These are phyloP conservation scores for Peronosclerospora sorghi DNA, from an alignment of 352 stramenopile species.

Conservation along the genomic window DNA sequence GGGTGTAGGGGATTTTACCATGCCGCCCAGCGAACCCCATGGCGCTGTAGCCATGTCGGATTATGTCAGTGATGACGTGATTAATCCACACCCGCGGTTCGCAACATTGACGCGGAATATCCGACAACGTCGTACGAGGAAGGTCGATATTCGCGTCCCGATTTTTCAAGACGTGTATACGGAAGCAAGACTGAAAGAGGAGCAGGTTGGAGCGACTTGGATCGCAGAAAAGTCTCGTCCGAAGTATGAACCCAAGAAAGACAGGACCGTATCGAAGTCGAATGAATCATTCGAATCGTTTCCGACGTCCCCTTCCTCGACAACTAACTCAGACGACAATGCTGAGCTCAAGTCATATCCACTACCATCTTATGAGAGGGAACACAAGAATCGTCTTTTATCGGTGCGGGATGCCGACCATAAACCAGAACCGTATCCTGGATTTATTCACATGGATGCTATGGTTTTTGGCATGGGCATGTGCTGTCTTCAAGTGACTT, in stretches of 20 bases:
- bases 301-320: slow-evolving; percentile 26
- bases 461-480: slow-evolving; percentile 99
- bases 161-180: slow-evolving; percentile 80
- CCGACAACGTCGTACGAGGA: slow-evolving; percentile 83
- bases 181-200: slow-evolving; percentile 54
- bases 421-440: slow-evolving; percentile 70
- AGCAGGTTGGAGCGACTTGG: slow-evolving; percentile 45
- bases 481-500: slow-evolving; percentile 99
- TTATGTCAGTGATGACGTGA: slow-evolving; percentile 96
- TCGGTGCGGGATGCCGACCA: slow-evolving; percentile 34
- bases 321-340: slow-evolving; percentile 41
- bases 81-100: slow-evolving; percentile 99
- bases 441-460: slow-evolving; percentile 98
- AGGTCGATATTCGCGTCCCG: slow-evolving; percentile 82
- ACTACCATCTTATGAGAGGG: not conserved
- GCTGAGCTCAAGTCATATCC: slow-evolving; percentile 50
- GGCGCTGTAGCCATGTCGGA: slow-evolving; percentile 88
- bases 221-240: slow-evolving; percentile 70
- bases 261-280: slow-evolving; percentile 7
- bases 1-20: slow-evolving; percentile 90
- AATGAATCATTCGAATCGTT: slow-evolving; percentile 12
- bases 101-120: slow-evolving; percentile 98
- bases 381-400: slow-evolving; percentile 29
- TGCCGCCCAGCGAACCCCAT: slow-evolving; percentile 36
- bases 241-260: slow-evolving; percentile 60